phyloP scores from a whole-genome alignment of 139 green algal species.

The Coccomyxa sp. region DNA sequence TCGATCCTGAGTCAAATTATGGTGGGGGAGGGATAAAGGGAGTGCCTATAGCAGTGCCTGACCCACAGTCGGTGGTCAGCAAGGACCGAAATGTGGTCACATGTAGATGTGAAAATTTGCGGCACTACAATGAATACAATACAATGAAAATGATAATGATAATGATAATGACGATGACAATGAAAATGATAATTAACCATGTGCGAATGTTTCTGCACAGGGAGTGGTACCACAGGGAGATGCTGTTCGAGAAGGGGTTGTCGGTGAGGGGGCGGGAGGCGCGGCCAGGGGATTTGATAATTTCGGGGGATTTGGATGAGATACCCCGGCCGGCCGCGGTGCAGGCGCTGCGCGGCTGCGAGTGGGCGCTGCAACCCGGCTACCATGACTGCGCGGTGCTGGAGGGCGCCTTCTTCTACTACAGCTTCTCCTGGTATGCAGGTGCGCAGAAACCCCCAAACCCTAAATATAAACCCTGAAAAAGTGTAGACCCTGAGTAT shows the following conservation, averaged over 20 bases:
- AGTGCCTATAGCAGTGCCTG: too few relatives aligned
- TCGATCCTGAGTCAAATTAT: too few relatives aligned
- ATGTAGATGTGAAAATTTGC: background rate
- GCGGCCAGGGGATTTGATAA: background rate
- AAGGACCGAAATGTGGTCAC: too few relatives aligned
- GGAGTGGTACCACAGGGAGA: background rate
- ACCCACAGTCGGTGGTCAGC: too few relatives aligned
- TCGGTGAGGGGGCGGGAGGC: background rate
- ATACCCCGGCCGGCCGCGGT: background rate
- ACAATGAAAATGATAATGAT: background rate
- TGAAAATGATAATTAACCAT: too few relatives aligned
- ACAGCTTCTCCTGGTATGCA: background rate
- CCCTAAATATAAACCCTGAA: too few relatives aligned
- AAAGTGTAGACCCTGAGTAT: too few relatives aligned
- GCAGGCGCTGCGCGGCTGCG: background rate
- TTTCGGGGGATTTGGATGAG: background rate
- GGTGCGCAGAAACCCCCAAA: too few relatives aligned
- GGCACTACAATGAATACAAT: background rate
- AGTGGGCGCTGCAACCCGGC: background rate
- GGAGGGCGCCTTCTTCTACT: background rate
- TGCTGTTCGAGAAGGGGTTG: background rate
- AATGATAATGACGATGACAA: too few relatives aligned
- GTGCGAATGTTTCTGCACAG: background rate
- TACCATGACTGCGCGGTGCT: background rate
- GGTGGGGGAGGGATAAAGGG: too few relatives aligned